phyloP scores from a whole-genome alignment of 2,329 filamentous ascomycete genomes.

The Fusarium chlamydosporum region DNA sequence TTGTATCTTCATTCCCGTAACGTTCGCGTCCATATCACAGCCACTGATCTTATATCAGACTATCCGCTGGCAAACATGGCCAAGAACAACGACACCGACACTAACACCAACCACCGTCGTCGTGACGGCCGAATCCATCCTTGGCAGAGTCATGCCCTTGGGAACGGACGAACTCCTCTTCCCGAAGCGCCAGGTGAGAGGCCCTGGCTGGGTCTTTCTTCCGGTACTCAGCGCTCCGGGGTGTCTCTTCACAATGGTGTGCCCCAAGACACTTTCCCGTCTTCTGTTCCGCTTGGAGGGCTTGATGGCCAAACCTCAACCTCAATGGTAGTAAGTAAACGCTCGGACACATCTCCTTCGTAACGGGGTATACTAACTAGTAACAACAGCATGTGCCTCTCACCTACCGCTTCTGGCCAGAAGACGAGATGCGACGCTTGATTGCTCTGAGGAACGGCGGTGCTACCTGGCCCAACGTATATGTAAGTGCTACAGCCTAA shows the following conservation, averaged over 20 bases:
- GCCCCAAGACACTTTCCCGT: not conserved
- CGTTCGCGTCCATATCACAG: not conserved
- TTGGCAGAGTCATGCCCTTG: constrained; percentile 20
- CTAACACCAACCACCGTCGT: not conserved
- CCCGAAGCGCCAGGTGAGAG: constrained; percentile 13
- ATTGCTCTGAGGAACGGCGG: constrained; percentile 8
- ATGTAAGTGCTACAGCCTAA: not conserved
- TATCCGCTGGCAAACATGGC: not conserved
- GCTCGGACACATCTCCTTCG: too few species aligned
- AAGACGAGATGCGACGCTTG: constrained; percentile 19
- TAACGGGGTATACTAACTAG: not conserved
- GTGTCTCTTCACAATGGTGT: not conserved
- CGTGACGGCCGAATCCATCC: not conserved
- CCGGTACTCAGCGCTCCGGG: too few species aligned
- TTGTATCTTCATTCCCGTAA: too few species aligned
- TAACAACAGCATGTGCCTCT: not conserved
- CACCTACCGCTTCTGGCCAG: constrained; percentile 16
- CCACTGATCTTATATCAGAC: not conserved
- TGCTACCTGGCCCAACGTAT: not conserved
- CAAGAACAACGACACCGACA: not conserved
- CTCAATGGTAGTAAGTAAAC: not conserved
- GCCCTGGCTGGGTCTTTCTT: constrained; percentile 4
- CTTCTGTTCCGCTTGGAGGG: too few species aligned
- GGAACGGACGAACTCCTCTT: constrained; percentile 7
- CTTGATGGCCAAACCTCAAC: rapidly evolving